Conservation (phyloP, 2,329 filamentous ascomycete genomes). For the Hirsutella rhossiliensis region DNA sequence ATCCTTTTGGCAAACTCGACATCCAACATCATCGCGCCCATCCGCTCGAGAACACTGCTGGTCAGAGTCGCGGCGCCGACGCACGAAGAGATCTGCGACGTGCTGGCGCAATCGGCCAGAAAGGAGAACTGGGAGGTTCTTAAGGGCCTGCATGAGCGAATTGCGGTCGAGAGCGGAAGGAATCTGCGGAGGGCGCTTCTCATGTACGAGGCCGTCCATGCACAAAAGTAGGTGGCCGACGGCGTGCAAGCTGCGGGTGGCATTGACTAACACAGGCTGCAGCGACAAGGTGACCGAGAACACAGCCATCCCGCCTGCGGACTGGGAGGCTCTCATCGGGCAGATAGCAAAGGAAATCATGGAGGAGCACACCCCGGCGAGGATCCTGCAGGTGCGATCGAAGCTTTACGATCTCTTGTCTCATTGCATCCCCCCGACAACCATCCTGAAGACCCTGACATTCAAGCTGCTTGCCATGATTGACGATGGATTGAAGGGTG, state of each 20-base stretch:
- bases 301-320: constrained; percentile 84
- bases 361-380: constrained; percentile 79
- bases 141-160: constrained; percentile 64
- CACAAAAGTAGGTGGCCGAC: constrained; percentile 67
- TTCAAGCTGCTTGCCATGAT: constrained; percentile 84
- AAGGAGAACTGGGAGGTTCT: constrained; percentile 76
- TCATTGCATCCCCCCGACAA: constrained; percentile 92
- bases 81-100: constrained; percentile 71
- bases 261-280: constrained; percentile 15
- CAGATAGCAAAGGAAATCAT: constrained; percentile 91
- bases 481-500: constrained; percentile 79
- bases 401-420: constrained; percentile 96
- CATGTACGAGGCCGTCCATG: constrained; percentile 96
- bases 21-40: constrained; percentile 97
- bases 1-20: constrained; percentile 93
- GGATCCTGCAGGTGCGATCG: constrained; percentile 76
- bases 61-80: constrained; percentile 86
- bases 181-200: constrained; percentile 83
- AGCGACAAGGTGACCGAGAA: constrained; percentile 84
- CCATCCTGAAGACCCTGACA: constrained; percentile 85
- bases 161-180: constrained; percentile 80
- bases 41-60: constrained; percentile 80
- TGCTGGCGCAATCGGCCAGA: constrained; percentile 57
- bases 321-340: constrained; percentile 88
- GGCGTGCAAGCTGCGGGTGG: neutral